Conservation (phyloP, 2,329 filamentous ascomycete genomes). For the Epichloe bromicola region DNA sequence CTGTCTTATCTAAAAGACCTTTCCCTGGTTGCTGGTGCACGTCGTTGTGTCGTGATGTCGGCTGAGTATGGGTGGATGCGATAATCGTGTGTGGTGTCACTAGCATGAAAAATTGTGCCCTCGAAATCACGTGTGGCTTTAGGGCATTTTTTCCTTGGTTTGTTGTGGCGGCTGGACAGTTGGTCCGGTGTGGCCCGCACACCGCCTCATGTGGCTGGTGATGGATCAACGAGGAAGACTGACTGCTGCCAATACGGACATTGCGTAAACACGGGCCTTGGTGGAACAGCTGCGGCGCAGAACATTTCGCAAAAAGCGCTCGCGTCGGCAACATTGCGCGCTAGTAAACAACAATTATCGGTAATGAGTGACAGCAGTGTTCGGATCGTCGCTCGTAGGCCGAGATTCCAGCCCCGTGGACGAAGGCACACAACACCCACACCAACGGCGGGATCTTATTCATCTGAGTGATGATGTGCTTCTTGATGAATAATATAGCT, state of each 20-base stretch:
- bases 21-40: constrained; percentile 26
- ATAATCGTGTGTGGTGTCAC: constrained; percentile 21
- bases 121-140: constrained; percentile 22
- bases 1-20: constrained; percentile 34
- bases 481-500: too few relatives aligned
- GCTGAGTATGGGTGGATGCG: constrained; percentile 21
- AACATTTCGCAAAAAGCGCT: not conserved
- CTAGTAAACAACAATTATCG: too few relatives aligned
- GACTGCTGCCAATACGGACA: too few relatives aligned
- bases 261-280: too few relatives aligned
- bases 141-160: constrained; percentile 14
- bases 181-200: not conserved
- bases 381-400: not conserved
- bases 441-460: too few relatives aligned
- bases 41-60: constrained; percentile 31
- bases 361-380: not conserved
- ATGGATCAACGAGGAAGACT: not conserved
- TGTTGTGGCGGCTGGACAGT: constrained; percentile 2
- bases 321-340: not conserved
- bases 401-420: not conserved
- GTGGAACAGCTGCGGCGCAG: too few relatives aligned
- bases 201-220: constrained; percentile 6
- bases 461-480: too few relatives aligned
- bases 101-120: constrained; percentile 23
- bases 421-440: too few relatives aligned